A percentile compares a stretch with the other conserved stretches of the same genome.
phyloP scores from a whole-genome alignment of 768 basidiomycete genomes.

The Nidula microcarpa region DNA sequence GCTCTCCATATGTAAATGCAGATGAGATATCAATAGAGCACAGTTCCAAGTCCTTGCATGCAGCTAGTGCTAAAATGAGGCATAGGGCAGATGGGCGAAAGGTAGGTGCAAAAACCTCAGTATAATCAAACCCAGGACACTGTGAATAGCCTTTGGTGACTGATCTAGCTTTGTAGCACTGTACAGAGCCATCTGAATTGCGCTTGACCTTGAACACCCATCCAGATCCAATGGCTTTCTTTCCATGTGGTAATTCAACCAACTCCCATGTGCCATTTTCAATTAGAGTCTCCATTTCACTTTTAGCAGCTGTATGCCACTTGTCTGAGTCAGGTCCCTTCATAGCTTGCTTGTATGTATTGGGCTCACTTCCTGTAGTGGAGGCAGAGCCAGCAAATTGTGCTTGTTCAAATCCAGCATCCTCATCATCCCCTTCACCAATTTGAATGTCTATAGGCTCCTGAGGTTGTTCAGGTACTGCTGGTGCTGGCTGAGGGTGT shows the following conservation, averaged over 20 bases:
- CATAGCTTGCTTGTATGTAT: constrained; percentile 18
- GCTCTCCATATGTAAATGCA: constrained; percentile 20
- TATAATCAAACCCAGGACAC: constrained; percentile 24
- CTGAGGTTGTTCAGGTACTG: too few species aligned
- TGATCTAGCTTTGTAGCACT: constrained; percentile 29
- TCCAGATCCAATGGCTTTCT: constrained; percentile 1
- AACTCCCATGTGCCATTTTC: background rate
- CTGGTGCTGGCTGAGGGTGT: too few species aligned
- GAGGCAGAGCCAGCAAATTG: constrained; percentile 3
- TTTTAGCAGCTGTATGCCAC: constrained; percentile 21
- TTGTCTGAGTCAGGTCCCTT: constrained; percentile 9
- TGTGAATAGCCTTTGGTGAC: constrained; percentile 39
- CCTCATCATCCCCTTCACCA: background rate
- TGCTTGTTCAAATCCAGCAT: constrained; percentile 2
- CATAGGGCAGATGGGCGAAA: constrained; percentile 1
- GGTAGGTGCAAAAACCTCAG: constrained; percentile 7
- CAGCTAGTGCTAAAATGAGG: background rate
- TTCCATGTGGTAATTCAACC: background rate
- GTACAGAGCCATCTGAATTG: constrained; percentile 19
- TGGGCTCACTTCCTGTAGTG: constrained; percentile 10
- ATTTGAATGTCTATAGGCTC: too few species aligned
- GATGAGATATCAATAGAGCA: constrained; percentile 20
- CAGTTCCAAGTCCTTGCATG: constrained; percentile 14
- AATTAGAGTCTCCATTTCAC: constrained; percentile 1
- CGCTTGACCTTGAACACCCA: constrained; percentile 17